These are phyloP conservation scores for Fusarium buxicola DNA, from an alignment of 2,329 filamentous ascomycete species.

Conservation along the genomic window DNA sequence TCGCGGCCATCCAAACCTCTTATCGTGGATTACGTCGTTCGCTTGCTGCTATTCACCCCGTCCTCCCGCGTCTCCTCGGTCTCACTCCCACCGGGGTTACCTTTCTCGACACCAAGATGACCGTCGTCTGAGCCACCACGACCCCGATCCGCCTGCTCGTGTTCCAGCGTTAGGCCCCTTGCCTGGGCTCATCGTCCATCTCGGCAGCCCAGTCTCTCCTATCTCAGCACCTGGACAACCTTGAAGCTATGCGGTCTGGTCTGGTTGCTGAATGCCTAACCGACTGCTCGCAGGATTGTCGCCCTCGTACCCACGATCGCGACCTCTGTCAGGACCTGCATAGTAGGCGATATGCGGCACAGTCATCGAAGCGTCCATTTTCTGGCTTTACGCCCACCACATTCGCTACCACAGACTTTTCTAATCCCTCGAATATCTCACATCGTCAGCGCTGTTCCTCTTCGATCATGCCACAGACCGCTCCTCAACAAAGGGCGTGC, in stretches of 20 bases:
- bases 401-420: conserved; percentile 29
- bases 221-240: conserved; percentile 17
- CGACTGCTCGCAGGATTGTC: conserved; percentile 33
- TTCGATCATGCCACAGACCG: conserved; percentile 32
- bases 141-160: conserved; percentile 26
- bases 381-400: conserved; percentile 37
- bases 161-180: conserved; percentile 19
- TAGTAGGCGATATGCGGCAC: conserved; percentile 41
- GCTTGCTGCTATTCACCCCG: conserved; percentile 14
- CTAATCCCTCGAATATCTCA: conserved; percentile 9
- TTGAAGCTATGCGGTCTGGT: conserved; percentile 43
- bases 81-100: conserved; percentile 20
- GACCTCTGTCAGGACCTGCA: conserved; percentile 25
- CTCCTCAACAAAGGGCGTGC: conserved; percentile 26
- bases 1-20: conserved; percentile 18
- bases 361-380: conserved; percentile 23
- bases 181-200: conserved; percentile 17
- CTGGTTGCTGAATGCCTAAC: conserved; percentile 37
- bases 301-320: conserved; percentile 29
- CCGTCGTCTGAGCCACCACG: conserved; percentile 36
- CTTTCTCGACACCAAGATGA: conserved; percentile 40
- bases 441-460: conserved; percentile 17
- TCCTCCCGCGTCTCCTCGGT: conserved; percentile 18
- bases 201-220: conserved; percentile 19
- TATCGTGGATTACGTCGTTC: conserved; percentile 36